phyloP scores from a whole-genome alignment of 2,329 filamentous ascomycete genomes.

The Paecilomyces variotii region DNA sequence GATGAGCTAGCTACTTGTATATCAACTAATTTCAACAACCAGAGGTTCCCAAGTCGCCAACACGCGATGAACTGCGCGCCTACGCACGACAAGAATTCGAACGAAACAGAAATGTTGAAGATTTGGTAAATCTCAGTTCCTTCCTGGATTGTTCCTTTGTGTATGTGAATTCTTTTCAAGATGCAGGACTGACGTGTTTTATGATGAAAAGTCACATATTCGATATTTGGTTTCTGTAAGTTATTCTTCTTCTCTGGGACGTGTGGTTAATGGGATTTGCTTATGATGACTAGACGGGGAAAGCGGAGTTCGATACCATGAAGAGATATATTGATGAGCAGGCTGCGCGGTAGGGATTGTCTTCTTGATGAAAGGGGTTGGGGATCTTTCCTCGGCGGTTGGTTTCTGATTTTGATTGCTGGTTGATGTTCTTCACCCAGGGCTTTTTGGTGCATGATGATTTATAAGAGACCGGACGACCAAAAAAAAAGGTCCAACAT shows the following conservation, averaged over 20 bases:
- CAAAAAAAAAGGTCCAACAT: background rate
- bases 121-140: conserved; percentile 25
- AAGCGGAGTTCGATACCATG: conserved; percentile 41
- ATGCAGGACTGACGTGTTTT: background rate
- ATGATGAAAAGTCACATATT: conserved; percentile 26
- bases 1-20: no score
- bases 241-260: background rate
- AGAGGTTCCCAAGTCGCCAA: conserved; percentile 34
- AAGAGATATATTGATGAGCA: conserved; percentile 40
- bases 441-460: background rate
- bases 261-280: background rate
- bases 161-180: background rate
- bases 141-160: background rate
- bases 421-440: background rate
- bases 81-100: conserved; percentile 39
- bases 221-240: conserved; percentile 37
- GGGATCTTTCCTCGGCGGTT: no score
- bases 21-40: background rate
- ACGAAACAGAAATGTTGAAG: conserved; percentile 34
- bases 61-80: conserved; percentile 31
- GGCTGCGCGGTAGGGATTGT: conserved; percentile 13
- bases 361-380: no score
- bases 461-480: background rate
- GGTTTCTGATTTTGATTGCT: no score
- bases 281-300: conserved; percentile 29